Evolutionary conservation across 768 basidiomycete genomes (phyloP), one percentile per base, ranked within the genome.

Genomic region (Naganishia randhawae): DNA sequence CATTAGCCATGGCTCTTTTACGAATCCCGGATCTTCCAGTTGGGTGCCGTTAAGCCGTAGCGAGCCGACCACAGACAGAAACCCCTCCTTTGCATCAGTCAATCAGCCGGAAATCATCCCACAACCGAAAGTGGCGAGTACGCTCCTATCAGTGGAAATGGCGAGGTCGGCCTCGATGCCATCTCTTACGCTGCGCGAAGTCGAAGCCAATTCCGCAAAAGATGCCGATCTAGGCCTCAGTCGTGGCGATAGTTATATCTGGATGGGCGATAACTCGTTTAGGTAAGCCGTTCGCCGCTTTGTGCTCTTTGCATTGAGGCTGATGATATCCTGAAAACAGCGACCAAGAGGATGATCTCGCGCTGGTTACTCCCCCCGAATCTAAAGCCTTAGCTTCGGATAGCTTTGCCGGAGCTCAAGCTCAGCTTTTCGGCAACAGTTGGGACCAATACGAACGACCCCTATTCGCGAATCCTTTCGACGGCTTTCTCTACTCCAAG

Each of bases 151-250:
- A 1, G 72, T 79, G 14, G 72, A 71, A 1, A 79, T 79, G 78
- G 74, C 70, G 29, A 52, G 76, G 50, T 74, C 73, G 0, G 74
- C 72, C 48, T 75, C 74, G 0, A 55, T 77, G 17, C 78, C 78
- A 0, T 71, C 77, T 0, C 64, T 79, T 57, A 77, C 76, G 0
- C 63, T 73, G 14, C 50, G 74, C 51, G 78, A 77, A 50, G 35
- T 74, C 19, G 62, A 75, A 14, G 76, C 75, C 42, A 61, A 76
- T 32, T 70, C 68, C 50, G 69, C 73, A 48, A 79, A 77, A 62
- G 78, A 79, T 52, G 74, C 65, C 1, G 76, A 77, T 61, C 45
- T 77, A 50, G 78, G 78, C 7, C 75, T 79, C n/a, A 67, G 66
- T n/a, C 50, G 75, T 22, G 75, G 75, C 5, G 70, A 73, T 22